Evolutionary conservation across 495 filamentous ascomycete species (phyloP).

Genomic region (Penicillium psychrofluorescens): DNA sequence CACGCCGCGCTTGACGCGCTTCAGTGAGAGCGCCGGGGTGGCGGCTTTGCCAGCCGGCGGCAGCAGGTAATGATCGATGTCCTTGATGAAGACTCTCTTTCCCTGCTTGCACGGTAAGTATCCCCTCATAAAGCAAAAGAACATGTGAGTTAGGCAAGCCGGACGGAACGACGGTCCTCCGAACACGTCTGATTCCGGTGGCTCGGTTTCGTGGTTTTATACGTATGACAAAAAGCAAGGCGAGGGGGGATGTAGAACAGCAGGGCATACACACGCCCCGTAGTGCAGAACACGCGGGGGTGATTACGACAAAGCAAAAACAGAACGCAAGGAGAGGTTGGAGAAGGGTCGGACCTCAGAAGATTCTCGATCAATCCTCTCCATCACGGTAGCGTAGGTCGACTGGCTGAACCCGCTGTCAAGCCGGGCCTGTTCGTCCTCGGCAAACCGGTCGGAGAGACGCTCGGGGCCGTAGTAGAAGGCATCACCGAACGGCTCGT

Average conservation of each 20-base stretch:
- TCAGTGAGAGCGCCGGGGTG: conserved; percentile 67
- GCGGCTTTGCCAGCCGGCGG: conserved; percentile 63
- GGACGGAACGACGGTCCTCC: not conserved
- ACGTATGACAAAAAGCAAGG: not conserved
- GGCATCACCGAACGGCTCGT: conserved; percentile 95
- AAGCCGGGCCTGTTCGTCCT: conserved; percentile 60
- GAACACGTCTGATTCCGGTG: no score
- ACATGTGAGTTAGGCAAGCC: not conserved
- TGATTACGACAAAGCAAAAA: conserved; percentile 2
- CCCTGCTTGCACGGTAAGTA: conserved; percentile 35
- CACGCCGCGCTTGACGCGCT: conserved; percentile 53
- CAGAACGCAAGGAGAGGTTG: conserved; percentile 12
- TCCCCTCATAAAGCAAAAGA: conserved; percentile 5
- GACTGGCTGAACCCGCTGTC: conserved; percentile 68
- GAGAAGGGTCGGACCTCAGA: conserved; percentile 53
- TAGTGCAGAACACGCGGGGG: conserved; percentile 3
- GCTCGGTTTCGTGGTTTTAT: no score
- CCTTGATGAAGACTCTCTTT: conserved; percentile 95
- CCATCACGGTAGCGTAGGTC: conserved; percentile 71
- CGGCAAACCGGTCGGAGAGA: conserved; percentile 64
- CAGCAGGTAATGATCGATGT: conserved; percentile 85
- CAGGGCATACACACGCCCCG: conserved; percentile 6
- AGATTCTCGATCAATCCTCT: conserved; percentile 57
- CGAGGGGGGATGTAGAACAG: not conserved
- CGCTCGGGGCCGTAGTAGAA: conserved; percentile 93